phyloP scores from a whole-genome alignment of 768 basidiomycete species.

The Myochromella boudieri region DNA sequence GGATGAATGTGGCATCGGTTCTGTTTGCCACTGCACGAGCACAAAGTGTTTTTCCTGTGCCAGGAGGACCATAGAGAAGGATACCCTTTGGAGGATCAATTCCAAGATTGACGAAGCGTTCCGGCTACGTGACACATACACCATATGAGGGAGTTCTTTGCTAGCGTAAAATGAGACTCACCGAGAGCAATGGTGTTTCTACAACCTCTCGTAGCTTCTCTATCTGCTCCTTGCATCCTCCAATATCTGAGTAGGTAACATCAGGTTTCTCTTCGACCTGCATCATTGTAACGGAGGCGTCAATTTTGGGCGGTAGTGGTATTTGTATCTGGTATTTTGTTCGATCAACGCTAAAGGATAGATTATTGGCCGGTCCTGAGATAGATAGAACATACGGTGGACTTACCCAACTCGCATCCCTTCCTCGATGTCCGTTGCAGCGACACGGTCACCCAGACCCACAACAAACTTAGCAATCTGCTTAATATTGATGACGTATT shows the following conservation, averaged over 20 bases:
- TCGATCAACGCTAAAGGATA: slow-evolving; percentile 83
- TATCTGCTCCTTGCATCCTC: slow-evolving; percentile 99
- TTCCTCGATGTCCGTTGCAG: slow-evolving; percentile 98
- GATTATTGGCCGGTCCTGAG: slow-evolving; percentile 7
- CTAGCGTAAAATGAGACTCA: slow-evolving; percentile 36
- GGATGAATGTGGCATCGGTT: slow-evolving; percentile 98
- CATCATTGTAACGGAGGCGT: slow-evolving; percentile 99
- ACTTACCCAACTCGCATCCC: slow-evolving; percentile 99
- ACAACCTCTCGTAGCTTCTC: slow-evolving; percentile 99
- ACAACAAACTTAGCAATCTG: slow-evolving; percentile 99
- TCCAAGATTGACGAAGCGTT: slow-evolving; percentile 95
- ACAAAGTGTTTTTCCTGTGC: slow-evolving; percentile 98
- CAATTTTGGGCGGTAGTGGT: slow-evolving; percentile 97
- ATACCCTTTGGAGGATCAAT: slow-evolving; percentile 99
- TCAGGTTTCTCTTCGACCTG: slow-evolving; percentile 99
- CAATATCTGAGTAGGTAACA: slow-evolving; percentile 96
- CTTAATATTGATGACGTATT: slow-evolving; percentile 99
- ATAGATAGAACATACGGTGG: not conserved
- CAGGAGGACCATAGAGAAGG: slow-evolving; percentile 91
- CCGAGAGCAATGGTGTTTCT: slow-evolving; percentile 91
- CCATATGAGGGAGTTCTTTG: slow-evolving; percentile 14
- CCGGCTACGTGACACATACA: slow-evolving; percentile 65
- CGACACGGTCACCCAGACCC: slow-evolving; percentile 92
- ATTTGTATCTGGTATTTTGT: slow-evolving; percentile 99
- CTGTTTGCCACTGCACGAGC: slow-evolving; percentile 98